Percentiles rank a stretch among this genome's conserved stretches.
phyloP scores from a whole-genome alignment of 1,284 basidiomycete species.

The Chalciporus sp. region DNA sequence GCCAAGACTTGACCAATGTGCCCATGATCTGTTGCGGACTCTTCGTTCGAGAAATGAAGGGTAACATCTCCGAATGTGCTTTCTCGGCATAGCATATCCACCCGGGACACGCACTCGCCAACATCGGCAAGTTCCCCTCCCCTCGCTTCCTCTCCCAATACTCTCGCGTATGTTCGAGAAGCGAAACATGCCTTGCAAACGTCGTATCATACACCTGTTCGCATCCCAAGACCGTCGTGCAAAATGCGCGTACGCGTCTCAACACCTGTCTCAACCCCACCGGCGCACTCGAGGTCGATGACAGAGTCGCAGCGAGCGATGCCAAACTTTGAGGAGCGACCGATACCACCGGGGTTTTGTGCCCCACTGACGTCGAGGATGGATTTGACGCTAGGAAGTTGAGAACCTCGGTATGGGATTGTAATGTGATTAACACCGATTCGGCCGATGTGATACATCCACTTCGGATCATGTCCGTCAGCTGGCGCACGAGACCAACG shows the following conservation, averaged over 20 bases:
- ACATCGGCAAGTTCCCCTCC: slow-evolving; percentile 72
- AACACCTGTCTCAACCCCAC: slow-evolving; percentile 65
- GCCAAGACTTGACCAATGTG: slow-evolving; percentile 87
- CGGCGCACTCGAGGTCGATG: slow-evolving; percentile 46
- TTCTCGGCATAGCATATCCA: slow-evolving; percentile 99
- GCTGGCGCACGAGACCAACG: slow-evolving; percentile 5
- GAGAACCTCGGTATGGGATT: slow-evolving; percentile 92
- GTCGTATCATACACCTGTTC: slow-evolving; percentile 89
- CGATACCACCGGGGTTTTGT: slow-evolving; percentile 76
- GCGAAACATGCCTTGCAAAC: slow-evolving; percentile 87
- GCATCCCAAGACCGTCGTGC: slow-evolving; percentile 63
- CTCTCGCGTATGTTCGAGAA: slow-evolving; percentile 83
- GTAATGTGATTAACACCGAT: slow-evolving; percentile 95
- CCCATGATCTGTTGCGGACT: slow-evolving; percentile 96
- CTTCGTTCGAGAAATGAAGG: slow-evolving; percentile 86
- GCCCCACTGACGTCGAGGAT: slow-evolving; percentile 37
- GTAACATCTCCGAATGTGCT: slow-evolving; percentile 91
- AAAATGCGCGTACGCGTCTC: slow-evolving; percentile 70
- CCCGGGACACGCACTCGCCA: slow-evolving; percentile 95
- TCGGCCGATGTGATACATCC: slow-evolving; percentile 99
- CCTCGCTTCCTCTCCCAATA: slow-evolving; percentile 69
- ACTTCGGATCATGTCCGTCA: slow-evolving; percentile 43
- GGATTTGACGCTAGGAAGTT: slow-evolving; percentile 69
- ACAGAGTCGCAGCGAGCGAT: slow-evolving; percentile 78
- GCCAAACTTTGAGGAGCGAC: slow-evolving; percentile 93